Conservation (phyloP, 345 rosid genomes). For the Melastoma malabathricum region DNA sequence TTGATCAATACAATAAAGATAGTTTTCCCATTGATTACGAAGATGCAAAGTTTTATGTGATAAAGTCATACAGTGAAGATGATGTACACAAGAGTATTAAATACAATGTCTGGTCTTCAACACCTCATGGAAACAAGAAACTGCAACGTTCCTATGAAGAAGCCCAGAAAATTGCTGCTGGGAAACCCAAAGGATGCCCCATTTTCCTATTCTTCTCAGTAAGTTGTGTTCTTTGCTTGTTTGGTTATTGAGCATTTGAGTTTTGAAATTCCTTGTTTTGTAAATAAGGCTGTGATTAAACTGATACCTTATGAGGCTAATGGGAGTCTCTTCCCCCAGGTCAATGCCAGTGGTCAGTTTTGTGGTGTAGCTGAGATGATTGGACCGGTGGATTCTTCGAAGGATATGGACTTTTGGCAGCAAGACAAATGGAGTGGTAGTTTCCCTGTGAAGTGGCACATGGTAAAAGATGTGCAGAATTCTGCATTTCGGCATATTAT, state of each 20-base stretch:
- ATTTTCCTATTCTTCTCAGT: conserved; percentile 84
- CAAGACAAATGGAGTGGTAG: conserved; percentile 99
- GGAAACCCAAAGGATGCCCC: conserved; percentile 46
- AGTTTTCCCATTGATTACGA: conserved; percentile 44
- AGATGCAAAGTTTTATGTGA: conserved; percentile 71
- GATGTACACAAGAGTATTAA: conserved; percentile 98
- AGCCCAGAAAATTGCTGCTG: conserved; percentile 47
- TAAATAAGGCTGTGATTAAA: too few relatives aligned
- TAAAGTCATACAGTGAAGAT: conserved; percentile 94
- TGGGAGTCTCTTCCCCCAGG: conserved; percentile 27
- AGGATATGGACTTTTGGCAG: conserved; percentile 97
- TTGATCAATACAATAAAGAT: conserved; percentile 63
- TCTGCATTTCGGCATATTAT: conserved; percentile 65
- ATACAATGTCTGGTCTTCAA: conserved; percentile 89
- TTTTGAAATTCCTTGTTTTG: not conserved
- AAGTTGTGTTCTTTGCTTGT: conserved; percentile 16
- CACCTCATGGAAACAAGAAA: conserved; percentile 92
- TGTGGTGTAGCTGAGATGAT: conserved; percentile 97
- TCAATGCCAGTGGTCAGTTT: conserved; percentile 93
- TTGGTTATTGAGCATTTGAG: not conserved
- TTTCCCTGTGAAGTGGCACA: conserved; percentile 90
- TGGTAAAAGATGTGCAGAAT: conserved; percentile 78
- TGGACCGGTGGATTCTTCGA: conserved; percentile 67
- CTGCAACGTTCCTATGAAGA: conserved; percentile 63
- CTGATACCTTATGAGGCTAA: conserved; percentile 4